Percentiles rank a stretch among this genome's conserved stretches.
These are phyloP conservation scores for Yamadazyma siamensis DNA, from an alignment of 1,139 yeast species.

Conservation along the genomic window DNA sequence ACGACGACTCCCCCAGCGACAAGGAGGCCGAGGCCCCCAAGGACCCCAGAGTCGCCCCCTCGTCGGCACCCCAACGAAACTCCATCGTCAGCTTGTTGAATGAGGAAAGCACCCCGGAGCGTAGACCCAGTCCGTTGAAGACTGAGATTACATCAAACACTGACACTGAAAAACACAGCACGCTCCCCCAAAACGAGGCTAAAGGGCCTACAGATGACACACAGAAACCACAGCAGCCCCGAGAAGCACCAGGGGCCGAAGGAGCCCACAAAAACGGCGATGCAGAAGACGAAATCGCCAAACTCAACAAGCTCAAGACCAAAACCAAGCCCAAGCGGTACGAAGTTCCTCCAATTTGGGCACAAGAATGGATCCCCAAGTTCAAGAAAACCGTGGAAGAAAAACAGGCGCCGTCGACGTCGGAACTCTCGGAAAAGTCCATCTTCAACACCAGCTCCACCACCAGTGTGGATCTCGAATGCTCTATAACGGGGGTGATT, in stretches of 20 bases:
- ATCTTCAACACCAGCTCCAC: conserved; percentile 36
- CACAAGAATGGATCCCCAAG: conserved; percentile 64
- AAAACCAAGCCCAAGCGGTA: conserved; percentile 60
- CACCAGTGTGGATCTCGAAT: conserved; percentile 43
- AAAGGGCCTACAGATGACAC: background rate
- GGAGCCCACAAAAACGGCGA: background rate
- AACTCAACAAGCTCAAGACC: conserved; percentile 18
- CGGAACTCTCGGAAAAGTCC: conserved; percentile 22
- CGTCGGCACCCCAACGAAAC: conserved; percentile 23
- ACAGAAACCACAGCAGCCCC: background rate
- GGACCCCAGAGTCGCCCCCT: background rate
- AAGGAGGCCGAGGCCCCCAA: conserved; percentile 12
- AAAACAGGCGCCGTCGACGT: conserved; percentile 1
- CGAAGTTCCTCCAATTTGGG: conserved; percentile 75
- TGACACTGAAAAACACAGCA: background rate
- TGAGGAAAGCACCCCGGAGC: conserved; percentile 36
- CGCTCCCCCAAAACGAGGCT: conserved; percentile 1
- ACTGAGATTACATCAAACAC: conserved; percentile 1
- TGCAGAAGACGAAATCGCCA: conserved; percentile 18
- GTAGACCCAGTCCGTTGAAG: background rate
- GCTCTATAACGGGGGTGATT: conserved; percentile 66
- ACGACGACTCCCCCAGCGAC: conserved; percentile 36
- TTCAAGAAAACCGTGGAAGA: conserved; percentile 1
- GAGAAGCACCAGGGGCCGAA: background rate
- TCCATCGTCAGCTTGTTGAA: conserved; percentile 48